Evolutionary conservation across 129 eudicot genomes (phyloP).

Genomic region (Oenanthe sinensis): DNA sequence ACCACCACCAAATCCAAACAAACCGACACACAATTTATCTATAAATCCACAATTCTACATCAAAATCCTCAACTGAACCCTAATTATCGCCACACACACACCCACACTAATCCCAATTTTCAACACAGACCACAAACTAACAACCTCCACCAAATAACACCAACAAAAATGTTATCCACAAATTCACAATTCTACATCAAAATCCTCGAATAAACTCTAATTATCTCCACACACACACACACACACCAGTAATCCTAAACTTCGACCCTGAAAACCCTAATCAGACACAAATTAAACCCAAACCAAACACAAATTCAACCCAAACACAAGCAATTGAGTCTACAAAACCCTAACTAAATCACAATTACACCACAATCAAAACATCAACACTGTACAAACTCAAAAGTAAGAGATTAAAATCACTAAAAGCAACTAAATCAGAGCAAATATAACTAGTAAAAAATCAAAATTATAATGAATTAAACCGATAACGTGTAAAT

Average conservation of each 20-base stretch:
- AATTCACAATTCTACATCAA: background rate
- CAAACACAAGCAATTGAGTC: conserved; percentile 5
- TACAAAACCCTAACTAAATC: conserved; percentile 25
- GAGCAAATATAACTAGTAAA: background rate
- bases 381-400: background rate
- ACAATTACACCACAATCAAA: background rate
- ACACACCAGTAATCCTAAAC: background rate
- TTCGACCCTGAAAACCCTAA: background rate
- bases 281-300: background rate
- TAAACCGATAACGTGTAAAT: conserved; percentile 28
- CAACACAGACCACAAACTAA: background rate
- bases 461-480: background rate
- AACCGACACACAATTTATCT: background rate
- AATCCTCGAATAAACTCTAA: background rate
- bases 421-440: conserved; percentile 19
- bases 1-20: background rate
- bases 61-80: background rate
- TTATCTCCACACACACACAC: background rate
- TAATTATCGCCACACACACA: background rate
- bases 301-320: background rate
- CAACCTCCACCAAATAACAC: background rate
- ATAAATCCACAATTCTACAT: background rate
- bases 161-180: background rate
- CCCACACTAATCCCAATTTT: background rate
- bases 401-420: background rate